Evolutionary conservation across 257 asterid genomes (phyloP).

Genomic region (Coffea canephora): DNA sequence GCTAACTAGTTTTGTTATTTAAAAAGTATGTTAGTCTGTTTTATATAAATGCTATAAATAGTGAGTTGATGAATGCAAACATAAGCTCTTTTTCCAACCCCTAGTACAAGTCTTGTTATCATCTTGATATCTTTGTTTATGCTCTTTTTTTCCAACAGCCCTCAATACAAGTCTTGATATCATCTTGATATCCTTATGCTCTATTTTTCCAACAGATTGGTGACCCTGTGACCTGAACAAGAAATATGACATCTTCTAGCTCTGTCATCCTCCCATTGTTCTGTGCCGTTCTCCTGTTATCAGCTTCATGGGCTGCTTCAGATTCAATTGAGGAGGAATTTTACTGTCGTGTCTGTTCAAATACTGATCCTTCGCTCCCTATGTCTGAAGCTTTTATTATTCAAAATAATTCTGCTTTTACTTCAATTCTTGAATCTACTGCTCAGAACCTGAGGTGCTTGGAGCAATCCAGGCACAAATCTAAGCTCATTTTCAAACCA

Average conservation of each 20-base stretch:
- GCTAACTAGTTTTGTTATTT: no score
- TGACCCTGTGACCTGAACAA: not conserved
- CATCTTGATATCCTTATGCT: no score
- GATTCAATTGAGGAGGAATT: not conserved
- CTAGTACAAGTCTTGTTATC: no score
- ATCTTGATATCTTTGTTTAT: no score
- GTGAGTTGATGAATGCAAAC: no score
- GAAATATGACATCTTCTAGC: not conserved
- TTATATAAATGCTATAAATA: no score
- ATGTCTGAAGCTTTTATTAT: not conserved
- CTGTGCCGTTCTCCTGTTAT: not conserved
- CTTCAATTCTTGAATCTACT: not conserved
- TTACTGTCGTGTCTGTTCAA: not conserved
- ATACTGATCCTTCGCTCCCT: not conserved
- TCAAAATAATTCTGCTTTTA: not conserved
- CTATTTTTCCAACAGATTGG: no score
- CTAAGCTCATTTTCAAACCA: constrained; percentile 27
- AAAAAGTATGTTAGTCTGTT: no score
- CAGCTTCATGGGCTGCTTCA: constrained; percentile 1
- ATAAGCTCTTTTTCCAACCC: no score
- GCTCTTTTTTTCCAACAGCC: not conserved
- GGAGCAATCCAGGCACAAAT: constrained; percentile 19
- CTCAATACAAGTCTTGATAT: not conserved
- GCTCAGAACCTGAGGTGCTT: constrained; percentile 17
- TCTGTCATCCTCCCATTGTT: not conserved